These are phyloP conservation scores for Colletotrichum phormii DNA, from an alignment of 2,329 filamentous ascomycete genomes.

Conservation along the genomic window DNA sequence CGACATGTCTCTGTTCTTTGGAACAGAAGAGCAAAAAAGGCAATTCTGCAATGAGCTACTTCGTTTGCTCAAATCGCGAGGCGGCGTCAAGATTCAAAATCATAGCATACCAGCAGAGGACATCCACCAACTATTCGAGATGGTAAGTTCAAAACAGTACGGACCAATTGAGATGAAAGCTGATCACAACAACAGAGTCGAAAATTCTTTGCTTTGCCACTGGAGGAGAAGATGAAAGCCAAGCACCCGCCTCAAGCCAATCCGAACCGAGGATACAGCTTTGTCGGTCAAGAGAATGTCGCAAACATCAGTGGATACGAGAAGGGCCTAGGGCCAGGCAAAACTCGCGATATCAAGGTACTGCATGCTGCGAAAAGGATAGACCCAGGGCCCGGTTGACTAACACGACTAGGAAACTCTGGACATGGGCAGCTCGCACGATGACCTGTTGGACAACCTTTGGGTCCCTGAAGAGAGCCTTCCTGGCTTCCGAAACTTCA, in stretches of 20 bases:
- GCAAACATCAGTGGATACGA: conserved; percentile 41
- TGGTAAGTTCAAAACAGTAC: conserved; percentile 2
- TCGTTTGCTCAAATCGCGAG: conserved; percentile 35
- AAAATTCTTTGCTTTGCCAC: conserved; percentile 39
- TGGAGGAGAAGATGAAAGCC: conserved; percentile 44
- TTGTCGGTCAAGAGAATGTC: conserved; percentile 45
- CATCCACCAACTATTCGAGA: conserved; percentile 39
- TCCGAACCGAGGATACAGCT: conserved; percentile 46
- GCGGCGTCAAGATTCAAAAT: conserved; percentile 42
- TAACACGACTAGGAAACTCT: conserved; percentile 1
- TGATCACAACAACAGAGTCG: background rate
- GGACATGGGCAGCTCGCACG: conserved; percentile 14
- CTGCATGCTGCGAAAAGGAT: background rate
- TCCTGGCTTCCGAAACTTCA: conserved; percentile 49
- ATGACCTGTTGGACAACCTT: conserved; percentile 46
- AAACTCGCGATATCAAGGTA: conserved; percentile 24
- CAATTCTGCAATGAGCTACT: conserved; percentile 42
- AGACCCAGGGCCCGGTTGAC: background rate
- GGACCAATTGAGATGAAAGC: rapidly evolving
- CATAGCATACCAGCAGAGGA: conserved; percentile 41
- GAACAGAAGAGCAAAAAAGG: conserved; percentile 41
- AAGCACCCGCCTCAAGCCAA: conserved; percentile 44
- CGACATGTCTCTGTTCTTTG: conserved; percentile 46
- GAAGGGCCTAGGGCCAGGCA: conserved; percentile 15
- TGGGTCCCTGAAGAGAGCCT: conserved; percentile 52